Percentiles rank a stretch among this genome's conserved stretches.
Evolutionary conservation across 805 yeast genomes (phyloP).

Genomic region (Lipomyces mesembrius): DNA sequence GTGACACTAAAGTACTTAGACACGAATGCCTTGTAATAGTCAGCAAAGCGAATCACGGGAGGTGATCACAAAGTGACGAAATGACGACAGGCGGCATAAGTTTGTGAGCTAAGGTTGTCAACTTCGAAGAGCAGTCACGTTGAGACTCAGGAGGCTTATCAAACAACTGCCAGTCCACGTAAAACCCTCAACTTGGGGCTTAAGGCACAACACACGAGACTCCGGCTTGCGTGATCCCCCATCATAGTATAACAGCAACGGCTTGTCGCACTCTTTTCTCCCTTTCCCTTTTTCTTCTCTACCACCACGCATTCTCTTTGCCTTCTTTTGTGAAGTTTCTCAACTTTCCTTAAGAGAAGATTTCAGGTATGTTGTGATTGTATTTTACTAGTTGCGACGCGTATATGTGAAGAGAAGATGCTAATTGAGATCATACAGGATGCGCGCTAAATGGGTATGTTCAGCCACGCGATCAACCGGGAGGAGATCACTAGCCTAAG

Average conservation of each 20-base stretch:
- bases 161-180: background rate
- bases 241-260: conserved; percentile 4
- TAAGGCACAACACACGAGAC: background rate
- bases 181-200: conserved; percentile 14
- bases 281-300: conserved; percentile 15
- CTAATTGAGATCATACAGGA: conserved; percentile 27
- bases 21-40: too few relatives aligned
- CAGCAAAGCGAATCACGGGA: too few relatives aligned
- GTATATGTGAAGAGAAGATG: background rate
- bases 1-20: too few relatives aligned
- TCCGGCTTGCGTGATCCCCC: background rate
- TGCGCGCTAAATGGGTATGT: conserved; percentile 39
- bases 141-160: background rate
- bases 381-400: background rate
- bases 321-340: conserved; percentile 15
- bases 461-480: background rate
- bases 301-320: conserved; percentile 26
- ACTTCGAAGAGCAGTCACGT: background rate
- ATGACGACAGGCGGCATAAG: background rate
- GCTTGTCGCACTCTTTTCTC: conserved; percentile 15
- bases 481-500: background rate
- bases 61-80: too few relatives aligned
- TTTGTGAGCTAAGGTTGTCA: background rate
- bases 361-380: conserved; percentile 29
- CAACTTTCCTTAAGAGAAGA: conserved; percentile 14